phyloP scores from a whole-genome alignment of 2,329 filamentous ascomycete genomes.

The Aspergillus sp. region DNA sequence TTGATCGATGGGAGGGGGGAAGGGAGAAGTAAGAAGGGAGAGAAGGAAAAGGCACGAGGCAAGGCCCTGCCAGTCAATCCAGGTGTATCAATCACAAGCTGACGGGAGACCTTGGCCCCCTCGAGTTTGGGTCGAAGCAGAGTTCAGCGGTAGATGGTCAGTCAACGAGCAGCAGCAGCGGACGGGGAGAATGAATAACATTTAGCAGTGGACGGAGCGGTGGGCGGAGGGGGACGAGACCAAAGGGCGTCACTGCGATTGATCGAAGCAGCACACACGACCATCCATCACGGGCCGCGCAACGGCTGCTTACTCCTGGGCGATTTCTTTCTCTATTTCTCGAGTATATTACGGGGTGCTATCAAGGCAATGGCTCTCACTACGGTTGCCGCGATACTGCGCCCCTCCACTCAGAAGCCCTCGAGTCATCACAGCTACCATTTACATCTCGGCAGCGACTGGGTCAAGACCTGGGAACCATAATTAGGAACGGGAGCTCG shows the following conservation, averaged over 20 bases:
- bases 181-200: conserved; percentile 7
- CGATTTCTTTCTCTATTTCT: not conserved
- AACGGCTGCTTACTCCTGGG: not conserved
- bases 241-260: not conserved
- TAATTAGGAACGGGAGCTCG: not conserved
- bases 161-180: not conserved
- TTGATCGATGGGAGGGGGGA: conserved; percentile 11
- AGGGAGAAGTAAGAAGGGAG: conserved; percentile 11
- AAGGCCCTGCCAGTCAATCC: not conserved
- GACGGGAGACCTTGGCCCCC: conserved; percentile 11
- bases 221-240: not conserved
- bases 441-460: no score
- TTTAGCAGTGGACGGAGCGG: conserved; percentile 1
- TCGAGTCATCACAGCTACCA: not conserved
- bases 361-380: not conserved
- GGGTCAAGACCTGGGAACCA: not conserved
- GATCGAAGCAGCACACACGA: not conserved
- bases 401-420: no score
- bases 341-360: not conserved
- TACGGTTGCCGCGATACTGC: no score
- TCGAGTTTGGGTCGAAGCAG: conserved; percentile 1
- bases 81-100: conserved; percentile 7
- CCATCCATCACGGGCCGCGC: not conserved
- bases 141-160: conserved; percentile 1
- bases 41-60: conserved; percentile 7